A percentile compares a stretch with the other conserved stretches of the same genome.
Conservation (phyloP, 805 yeast species). For the Sungouiella blattae region DNA sequence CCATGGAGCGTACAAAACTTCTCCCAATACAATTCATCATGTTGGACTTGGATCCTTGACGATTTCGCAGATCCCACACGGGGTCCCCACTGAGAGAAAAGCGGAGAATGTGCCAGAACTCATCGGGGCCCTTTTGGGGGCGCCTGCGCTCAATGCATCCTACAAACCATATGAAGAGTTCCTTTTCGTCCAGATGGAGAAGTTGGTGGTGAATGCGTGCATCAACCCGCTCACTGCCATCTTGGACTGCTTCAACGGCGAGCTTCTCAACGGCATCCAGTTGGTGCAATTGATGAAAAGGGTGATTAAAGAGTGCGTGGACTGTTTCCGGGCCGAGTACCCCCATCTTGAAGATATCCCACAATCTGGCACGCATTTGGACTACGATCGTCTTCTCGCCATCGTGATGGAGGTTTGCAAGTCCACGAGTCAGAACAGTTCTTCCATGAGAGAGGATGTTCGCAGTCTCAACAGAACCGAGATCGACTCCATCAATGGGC, state of each 20-base stretch:
- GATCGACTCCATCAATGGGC: constrained; percentile 82
- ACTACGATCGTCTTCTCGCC: constrained; percentile 35
- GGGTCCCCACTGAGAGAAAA: constrained; percentile 1
- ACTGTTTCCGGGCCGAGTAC: constrained; percentile 36
- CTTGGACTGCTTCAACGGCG: constrained; percentile 75
- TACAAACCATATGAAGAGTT: constrained; percentile 40
- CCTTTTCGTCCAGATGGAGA: constrained; percentile 60
- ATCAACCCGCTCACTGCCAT: constrained; percentile 82
- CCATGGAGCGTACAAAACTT: constrained; percentile 70
- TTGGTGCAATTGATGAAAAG: constrained; percentile 31
- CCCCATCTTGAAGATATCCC: constrained; percentile 23
- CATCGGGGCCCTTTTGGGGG: constrained; percentile 20
- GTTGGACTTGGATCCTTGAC: constrained; percentile 70
- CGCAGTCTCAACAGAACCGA: constrained; percentile 59
- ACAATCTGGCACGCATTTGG: constrained; percentile 28
- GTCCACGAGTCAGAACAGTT: constrained; percentile 52
- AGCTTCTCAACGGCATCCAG: constrained; percentile 44
- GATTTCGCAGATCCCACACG: constrained; percentile 51
- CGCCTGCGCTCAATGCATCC: constrained; percentile 23
- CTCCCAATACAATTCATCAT: constrained; percentile 40
- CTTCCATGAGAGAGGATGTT: constrained; percentile 73
- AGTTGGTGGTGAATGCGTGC: constrained; percentile 75
- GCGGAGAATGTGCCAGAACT: constrained; percentile 17
- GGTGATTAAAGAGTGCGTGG: constrained; percentile 45
- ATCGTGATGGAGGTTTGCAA: constrained; percentile 27